These are phyloP conservation scores for Aureobasidium sp. DNA, from an alignment of 2,329 filamentous ascomycete genomes.

Conservation along the genomic window DNA sequence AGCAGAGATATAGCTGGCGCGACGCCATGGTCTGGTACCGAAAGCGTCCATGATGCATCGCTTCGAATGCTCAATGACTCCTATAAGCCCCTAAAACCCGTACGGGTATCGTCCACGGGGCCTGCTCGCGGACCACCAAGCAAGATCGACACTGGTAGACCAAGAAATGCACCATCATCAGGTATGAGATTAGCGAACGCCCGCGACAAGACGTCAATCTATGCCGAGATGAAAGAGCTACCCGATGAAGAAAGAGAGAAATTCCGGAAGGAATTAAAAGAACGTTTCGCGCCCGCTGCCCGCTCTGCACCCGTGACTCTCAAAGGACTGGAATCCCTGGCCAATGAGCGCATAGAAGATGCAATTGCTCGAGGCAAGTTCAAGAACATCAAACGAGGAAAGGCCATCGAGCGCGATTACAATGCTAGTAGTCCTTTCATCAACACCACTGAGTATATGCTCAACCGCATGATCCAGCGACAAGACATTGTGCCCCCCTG, in stretches of 20 bases:
- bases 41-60: slow-evolving; percentile 66
- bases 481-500: slow-evolving; percentile 94
- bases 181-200: slow-evolving; percentile 51
- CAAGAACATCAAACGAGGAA: slow-evolving; percentile 72
- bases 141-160: slow-evolving; percentile 39
- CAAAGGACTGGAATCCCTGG: slow-evolving; percentile 70
- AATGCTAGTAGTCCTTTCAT: slow-evolving; percentile 82
- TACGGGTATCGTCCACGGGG: slow-evolving; percentile 26
- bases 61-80: slow-evolving; percentile 68
- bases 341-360: slow-evolving; percentile 88
- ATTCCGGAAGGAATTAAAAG: slow-evolving; percentile 65
- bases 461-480: slow-evolving; percentile 97
- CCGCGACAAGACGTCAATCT: slow-evolving; percentile 51
- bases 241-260: slow-evolving; percentile 67
- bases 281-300: slow-evolving; percentile 68
- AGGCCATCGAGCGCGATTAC: slow-evolving; percentile 71
- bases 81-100: slow-evolving; percentile 48
- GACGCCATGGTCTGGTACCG: slow-evolving; percentile 70
- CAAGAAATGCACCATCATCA: slow-evolving; percentile 31
- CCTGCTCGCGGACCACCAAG: slow-evolving; percentile 34
- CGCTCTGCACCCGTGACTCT: slow-evolving; percentile 69
- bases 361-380: slow-evolving; percentile 91
- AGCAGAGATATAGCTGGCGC: slow-evolving; percentile 62
- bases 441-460: slow-evolving; percentile 93
- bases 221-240: slow-evolving; percentile 50